Evolutionary conservation across 2,329 filamentous ascomycete species (phyloP).

Genomic region (Elsinoe perseae): DNA sequence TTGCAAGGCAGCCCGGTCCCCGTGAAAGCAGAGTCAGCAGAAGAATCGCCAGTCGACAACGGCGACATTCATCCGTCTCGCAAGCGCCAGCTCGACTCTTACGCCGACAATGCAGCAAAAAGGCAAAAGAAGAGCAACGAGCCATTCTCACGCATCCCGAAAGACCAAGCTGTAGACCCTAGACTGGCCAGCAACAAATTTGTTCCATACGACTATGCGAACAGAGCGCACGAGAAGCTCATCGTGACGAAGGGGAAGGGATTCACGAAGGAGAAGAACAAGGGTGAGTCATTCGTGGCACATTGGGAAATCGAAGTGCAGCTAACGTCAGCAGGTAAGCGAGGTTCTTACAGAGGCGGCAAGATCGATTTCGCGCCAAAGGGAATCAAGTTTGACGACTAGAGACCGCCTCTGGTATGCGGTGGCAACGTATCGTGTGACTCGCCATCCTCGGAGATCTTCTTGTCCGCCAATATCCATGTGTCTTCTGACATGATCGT

Average conservation of each 20-base stretch:
- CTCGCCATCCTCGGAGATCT: background rate
- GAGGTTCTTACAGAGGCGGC: conserved; percentile 83
- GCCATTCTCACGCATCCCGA: conserved; percentile 71
- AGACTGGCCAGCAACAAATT: conserved; percentile 73
- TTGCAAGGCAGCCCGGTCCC: conserved; percentile 19
- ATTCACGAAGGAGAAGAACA: conserved; percentile 99
- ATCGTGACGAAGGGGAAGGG: conserved; percentile 90
- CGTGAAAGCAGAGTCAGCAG: conserved; percentile 19
- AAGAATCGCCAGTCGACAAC: conserved; percentile 25
- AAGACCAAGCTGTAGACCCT: conserved; percentile 59
- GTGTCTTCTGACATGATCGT: no score
- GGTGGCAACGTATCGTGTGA: background rate
- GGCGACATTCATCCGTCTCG: conserved; percentile 34
- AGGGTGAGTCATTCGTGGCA: conserved; percentile 37
- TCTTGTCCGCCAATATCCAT: no score
- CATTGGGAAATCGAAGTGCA: conserved; percentile 43
- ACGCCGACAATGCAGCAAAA: conserved; percentile 23
- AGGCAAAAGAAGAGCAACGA: conserved; percentile 49
- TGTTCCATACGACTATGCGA: conserved; percentile 76
- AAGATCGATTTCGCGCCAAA: conserved; percentile 76
- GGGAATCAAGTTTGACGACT: conserved; percentile 92
- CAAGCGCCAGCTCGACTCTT: conserved; percentile 35
- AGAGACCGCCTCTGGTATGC: conserved; percentile 3
- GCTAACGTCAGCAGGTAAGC: conserved; percentile 35
- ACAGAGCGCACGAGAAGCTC: conserved; percentile 78